Evolutionary conservation across 345 rosid species (phyloP).

Genomic region (Acer yangbiense): DNA sequence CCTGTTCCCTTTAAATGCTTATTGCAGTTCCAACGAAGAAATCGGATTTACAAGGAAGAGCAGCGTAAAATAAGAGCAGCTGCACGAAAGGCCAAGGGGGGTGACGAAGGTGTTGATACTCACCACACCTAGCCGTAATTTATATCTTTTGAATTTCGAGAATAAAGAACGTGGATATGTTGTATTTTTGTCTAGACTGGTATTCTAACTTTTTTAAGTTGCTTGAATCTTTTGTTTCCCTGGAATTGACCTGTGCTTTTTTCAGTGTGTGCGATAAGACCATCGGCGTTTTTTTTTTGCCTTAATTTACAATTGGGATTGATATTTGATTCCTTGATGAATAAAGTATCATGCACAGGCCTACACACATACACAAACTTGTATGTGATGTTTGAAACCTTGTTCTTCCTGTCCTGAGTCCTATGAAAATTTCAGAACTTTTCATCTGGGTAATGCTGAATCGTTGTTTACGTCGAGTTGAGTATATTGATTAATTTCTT

Average conservation of each 20-base stretch:
- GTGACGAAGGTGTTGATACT: conserved; percentile 40
- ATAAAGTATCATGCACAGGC: background rate
- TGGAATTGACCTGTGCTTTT: conserved; percentile 9
- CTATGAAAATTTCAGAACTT: background rate
- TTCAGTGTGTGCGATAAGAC: conserved; percentile 13
- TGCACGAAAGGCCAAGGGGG: conserved; percentile 54
- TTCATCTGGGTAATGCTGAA: background rate
- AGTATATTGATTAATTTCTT: too few species aligned
- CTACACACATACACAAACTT: background rate
- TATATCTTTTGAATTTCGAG: conserved; percentile 22
- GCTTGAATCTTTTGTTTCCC: conserved; percentile 6
- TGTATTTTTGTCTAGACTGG: conserved; percentile 14
- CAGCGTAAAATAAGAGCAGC: conserved; percentile 94
- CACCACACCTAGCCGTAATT: conserved; percentile 41
- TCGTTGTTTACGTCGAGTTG: too few species aligned
- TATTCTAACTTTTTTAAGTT: conserved; percentile 3
- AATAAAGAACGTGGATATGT: conserved; percentile 41
- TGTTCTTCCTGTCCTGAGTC: background rate
- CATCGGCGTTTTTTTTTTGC: too few species aligned
- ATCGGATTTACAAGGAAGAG: conserved; percentile 95
- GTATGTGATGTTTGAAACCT: background rate
- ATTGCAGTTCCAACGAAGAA: conserved; percentile 87
- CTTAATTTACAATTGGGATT: background rate
- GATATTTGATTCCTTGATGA: background rate
- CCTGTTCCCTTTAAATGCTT: conserved; percentile 10